These are phyloP conservation scores for Penicillium antarcticum DNA, from an alignment of 495 filamentous ascomycete species.

Conservation along the genomic window DNA sequence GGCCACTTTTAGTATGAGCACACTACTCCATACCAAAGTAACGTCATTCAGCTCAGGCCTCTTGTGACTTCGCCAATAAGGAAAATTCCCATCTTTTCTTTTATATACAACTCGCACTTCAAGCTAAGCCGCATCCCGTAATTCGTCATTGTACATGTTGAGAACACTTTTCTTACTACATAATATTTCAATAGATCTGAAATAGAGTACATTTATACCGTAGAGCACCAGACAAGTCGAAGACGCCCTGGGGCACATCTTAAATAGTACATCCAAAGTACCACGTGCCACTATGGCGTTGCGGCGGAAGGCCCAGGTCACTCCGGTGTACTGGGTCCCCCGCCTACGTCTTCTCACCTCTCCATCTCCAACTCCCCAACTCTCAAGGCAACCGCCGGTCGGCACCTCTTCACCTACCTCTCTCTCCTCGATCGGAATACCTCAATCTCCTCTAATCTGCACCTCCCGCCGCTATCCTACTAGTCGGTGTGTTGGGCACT, in stretches of 20 bases:
- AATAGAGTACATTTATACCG: no score
- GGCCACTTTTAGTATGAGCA: no score
- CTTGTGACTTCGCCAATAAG: no score
- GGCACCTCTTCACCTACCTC: slow-evolving; percentile 14
- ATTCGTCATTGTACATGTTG: not conserved
- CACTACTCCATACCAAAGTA: no score
- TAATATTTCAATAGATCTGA: no score
- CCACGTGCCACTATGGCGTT: slow-evolving; percentile 20
- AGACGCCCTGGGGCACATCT: not conserved
- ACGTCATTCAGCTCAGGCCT: no score
- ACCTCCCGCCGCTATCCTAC: slow-evolving; percentile 3
- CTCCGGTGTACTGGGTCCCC: slow-evolving; percentile 18
- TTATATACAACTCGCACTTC: no score
- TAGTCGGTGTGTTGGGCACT: slow-evolving; percentile 14
- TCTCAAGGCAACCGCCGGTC: slow-evolving; percentile 29
- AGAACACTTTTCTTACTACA: no score
- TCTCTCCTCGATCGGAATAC: not conserved
- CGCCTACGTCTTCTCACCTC: slow-evolving; percentile 12
- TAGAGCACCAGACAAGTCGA: not conserved
- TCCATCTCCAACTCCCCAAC: slow-evolving; percentile 6
- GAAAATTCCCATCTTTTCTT: no score
- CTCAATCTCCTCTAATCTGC: not conserved
- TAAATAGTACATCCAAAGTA: slow-evolving; percentile 17
- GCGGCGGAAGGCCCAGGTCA: slow-evolving; percentile 13
- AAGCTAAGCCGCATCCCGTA: not conserved